Base-by-base conservation (phyloP, 106 monocot species). In the Amphibolis antarctica region DNA sequence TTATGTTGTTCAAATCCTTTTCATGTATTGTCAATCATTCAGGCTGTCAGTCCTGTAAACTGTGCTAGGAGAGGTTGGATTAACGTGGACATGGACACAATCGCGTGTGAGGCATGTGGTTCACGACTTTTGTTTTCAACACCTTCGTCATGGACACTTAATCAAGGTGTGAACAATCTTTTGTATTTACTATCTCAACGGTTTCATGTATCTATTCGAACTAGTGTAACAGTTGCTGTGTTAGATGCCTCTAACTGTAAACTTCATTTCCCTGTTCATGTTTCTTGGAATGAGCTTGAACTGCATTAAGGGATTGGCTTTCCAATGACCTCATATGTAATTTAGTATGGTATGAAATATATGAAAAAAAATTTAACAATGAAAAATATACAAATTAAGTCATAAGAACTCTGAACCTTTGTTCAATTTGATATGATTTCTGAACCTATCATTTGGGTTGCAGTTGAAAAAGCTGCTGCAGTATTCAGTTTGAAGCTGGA, bases 1-100 rank as follows among this genome's bases (percentile, higher is more conserved):
- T 36, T 36, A 4, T 36, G 36, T 36, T 36, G 7, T 36, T 36
- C 4, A 36, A 36, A 7, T 36, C 7, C 7, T 36, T 36, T 2
- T 36, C 4, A 36, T 36, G 7, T 7, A 7, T 36, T 36, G 36
- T 36, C 36, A 36, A 4, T 64, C n/a, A 22, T 55, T 43, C 71
- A 96, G 96, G 81, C 69, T 17, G 71, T 91, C 57, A 79, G 72
- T 68, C 85, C 98, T 27, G 69, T 98, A 36, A 85, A 87, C 43
- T 98, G 98, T 77, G 90, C 98, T 43, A 91, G 91, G 68, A 86
- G 98, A 83, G 98, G 98, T 53, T 98, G 98, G 98, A 69, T 81
- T 26, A 98, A 98, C 69, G 72, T 81, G 22, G 87, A 87, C 52
- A 82, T 88, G 77, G 98, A 98, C 75, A 75, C 79, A 46, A 82